These are phyloP conservation scores for Candida orba DNA, from an alignment of 805 yeast species.

Conservation along the genomic window DNA sequence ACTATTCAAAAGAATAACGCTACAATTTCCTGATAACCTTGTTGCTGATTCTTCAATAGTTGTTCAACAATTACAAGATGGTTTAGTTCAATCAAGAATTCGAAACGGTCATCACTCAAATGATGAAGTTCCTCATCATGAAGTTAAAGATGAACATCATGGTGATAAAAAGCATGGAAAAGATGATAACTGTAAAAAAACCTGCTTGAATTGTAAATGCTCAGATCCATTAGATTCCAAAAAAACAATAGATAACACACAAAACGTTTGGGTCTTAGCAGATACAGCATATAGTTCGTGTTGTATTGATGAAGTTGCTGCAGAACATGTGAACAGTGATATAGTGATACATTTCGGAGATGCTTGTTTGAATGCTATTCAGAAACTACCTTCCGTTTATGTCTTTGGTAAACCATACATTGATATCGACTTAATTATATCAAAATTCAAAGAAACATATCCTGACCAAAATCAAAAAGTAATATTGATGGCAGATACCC, in stretches of 20 bases:
- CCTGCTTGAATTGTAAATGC: conserved; percentile 21
- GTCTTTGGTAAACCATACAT: conserved; percentile 67
- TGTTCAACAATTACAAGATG: conserved; percentile 43
- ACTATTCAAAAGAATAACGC: conserved; percentile 49
- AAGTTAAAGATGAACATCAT: conserved; percentile 1
- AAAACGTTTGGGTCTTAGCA: conserved; percentile 74
- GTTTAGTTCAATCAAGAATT: neutral
- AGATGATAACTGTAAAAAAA: conserved; percentile 13
- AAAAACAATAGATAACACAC: conserved; percentile 8
- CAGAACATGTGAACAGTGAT: conserved; percentile 84
- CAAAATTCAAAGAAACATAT: conserved; percentile 36
- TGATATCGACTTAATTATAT: conserved; percentile 33
- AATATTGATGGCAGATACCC: conserved; percentile 69
- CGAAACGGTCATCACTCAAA: conserved; percentile 2
- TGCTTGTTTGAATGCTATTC: conserved; percentile 81
- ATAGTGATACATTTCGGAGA: conserved; percentile 90
- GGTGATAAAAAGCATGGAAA: conserved; percentile 1
- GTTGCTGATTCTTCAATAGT: conserved; percentile 75
- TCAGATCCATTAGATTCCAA: conserved; percentile 13
- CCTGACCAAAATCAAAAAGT: conserved; percentile 36
- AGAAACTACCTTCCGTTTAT: conserved; percentile 66
- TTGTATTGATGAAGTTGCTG: conserved; percentile 95
- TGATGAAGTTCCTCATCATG: neutral
- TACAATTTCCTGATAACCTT: conserved; percentile 85
- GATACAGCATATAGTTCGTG: conserved; percentile 95